A percentile compares a stretch with the other conserved stretches of the same genome.
phyloP scores from a whole-genome alignment of 768 basidiomycete genomes.

The Russula ochroleuca region DNA sequence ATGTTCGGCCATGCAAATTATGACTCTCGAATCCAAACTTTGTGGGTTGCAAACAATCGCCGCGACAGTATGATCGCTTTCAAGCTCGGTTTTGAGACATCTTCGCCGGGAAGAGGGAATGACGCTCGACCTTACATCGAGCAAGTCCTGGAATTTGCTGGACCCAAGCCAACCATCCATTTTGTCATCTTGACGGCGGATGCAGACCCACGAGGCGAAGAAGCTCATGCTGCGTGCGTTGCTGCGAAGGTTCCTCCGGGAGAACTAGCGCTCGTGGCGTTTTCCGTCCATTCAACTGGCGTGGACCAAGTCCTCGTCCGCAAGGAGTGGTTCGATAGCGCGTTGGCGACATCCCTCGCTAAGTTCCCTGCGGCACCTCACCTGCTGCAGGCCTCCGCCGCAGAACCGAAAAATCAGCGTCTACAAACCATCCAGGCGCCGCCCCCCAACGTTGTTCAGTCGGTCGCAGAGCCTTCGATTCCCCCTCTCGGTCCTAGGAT shows the following conservation, averaged over 20 bases:
- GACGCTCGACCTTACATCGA: constrained; percentile 67
- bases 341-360: constrained; percentile 48
- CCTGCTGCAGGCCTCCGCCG: constrained; percentile 29
- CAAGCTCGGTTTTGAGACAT: constrained; percentile 62
- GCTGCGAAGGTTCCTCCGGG: constrained; percentile 75
- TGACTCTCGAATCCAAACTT: constrained; percentile 76
- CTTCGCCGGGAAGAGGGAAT: constrained; percentile 54
- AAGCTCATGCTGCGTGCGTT: constrained; percentile 78
- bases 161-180: constrained; percentile 82
- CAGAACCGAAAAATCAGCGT: constrained; percentile 28
- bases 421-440: constrained; percentile 27
- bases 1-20: constrained; percentile 90
- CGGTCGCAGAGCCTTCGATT: constrained; percentile 28
- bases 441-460: constrained; percentile 19
- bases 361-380: constrained; percentile 56
- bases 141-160: constrained; percentile 77
- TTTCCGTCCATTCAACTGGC: constrained; percentile 85
- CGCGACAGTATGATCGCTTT: constrained; percentile 81
- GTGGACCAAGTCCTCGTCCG: constrained; percentile 85
- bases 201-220: constrained; percentile 75
- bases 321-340: constrained; percentile 80
- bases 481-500: constrained; percentile 36
- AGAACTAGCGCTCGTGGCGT: constrained; percentile 77
- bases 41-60: constrained; percentile 85
- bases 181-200: constrained; percentile 85